Evolutionary conservation across 164 flowering plant genomes (phyloP).

Genomic region (Umbilicus rupestris): DNA sequence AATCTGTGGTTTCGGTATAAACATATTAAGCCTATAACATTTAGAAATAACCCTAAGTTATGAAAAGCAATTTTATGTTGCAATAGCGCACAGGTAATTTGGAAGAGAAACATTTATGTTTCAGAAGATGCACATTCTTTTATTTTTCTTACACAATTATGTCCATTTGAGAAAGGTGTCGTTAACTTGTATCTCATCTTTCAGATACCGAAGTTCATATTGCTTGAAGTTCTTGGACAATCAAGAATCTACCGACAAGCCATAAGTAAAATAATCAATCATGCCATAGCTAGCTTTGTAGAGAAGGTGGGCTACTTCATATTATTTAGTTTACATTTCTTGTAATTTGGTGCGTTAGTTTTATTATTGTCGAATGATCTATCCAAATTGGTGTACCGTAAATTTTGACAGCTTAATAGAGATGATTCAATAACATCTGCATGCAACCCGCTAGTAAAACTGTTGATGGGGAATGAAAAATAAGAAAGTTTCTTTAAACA

Average conservation of each 20-base stretch:
- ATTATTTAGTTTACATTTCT: background rate
- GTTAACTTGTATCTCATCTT: background rate
- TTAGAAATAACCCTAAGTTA: too few species aligned
- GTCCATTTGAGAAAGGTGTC: too few species aligned
- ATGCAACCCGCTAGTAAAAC: too few species aligned
- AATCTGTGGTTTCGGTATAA: too few species aligned
- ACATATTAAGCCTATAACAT: too few species aligned
- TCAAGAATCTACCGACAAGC: conserved; percentile 58
- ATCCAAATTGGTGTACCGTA: too few species aligned
- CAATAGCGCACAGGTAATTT: too few species aligned
- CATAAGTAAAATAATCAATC: conserved; percentile 47
- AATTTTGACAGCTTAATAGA: too few species aligned
- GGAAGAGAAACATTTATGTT: background rate
- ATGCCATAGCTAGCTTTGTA: conserved; percentile 44
- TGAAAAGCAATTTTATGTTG: too few species aligned
- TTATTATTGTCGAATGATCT: background rate
- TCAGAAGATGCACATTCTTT: background rate
- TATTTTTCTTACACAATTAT: too few species aligned
- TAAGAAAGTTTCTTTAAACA: background rate
- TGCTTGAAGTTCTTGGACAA: conserved; percentile 62
- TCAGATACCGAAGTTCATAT: conserved; percentile 56
- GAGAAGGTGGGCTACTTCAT: conserved; percentile 31
- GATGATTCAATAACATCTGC: too few species aligned
- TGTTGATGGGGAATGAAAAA: too few species aligned
- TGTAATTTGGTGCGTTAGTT: background rate